Evolutionary conservation across 1,139 yeast species (phyloP).

Genomic region (Entelexis paramagnoliae): DNA sequence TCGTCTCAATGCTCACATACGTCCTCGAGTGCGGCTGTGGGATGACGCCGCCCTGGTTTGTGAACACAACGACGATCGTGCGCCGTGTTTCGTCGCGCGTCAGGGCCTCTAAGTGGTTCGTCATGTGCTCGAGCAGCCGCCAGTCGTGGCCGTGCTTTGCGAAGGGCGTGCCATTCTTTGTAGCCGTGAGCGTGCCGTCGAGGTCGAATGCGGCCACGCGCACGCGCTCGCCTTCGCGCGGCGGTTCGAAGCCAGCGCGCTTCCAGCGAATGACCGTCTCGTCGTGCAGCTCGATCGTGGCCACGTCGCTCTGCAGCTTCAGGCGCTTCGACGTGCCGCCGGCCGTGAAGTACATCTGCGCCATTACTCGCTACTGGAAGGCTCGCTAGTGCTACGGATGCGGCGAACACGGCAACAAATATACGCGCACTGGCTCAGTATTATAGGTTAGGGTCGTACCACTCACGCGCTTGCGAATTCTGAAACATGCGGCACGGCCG

Average conservation of each 20-base stretch:
- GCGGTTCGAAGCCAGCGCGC: background rate
- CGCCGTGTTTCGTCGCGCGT: slow-evolving; percentile 20
- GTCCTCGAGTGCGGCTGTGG: slow-evolving; percentile 42
- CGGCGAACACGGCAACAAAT: background rate
- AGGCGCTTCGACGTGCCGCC: background rate
- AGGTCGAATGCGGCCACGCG: slow-evolving; percentile 61
- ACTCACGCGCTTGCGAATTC: background rate
- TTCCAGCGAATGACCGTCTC: slow-evolving; percentile 1
- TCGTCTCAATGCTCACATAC: slow-evolving; percentile 39
- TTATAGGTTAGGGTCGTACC: background rate
- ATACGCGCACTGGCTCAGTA: background rate
- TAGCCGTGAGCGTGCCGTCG: slow-evolving; percentile 57
- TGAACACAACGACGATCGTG: slow-evolving; percentile 52
- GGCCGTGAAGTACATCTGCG: background rate
- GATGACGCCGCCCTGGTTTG: slow-evolving; percentile 72
- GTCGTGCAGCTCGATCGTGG: background rate
- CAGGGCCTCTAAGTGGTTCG: slow-evolving; percentile 24
- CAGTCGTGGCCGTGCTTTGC: slow-evolving; percentile 55
- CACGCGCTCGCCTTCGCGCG: background rate
- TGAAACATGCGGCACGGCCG: too few species aligned
- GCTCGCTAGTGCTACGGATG: too few species aligned
- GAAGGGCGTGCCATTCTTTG: slow-evolving; percentile 50
- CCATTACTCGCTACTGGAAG: background rate
- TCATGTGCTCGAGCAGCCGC: slow-evolving; percentile 44
- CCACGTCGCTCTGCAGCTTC: background rate